phyloP scores from a whole-genome alignment of 164 flowering plant species.

The Magnolia changhungtana region DNA sequence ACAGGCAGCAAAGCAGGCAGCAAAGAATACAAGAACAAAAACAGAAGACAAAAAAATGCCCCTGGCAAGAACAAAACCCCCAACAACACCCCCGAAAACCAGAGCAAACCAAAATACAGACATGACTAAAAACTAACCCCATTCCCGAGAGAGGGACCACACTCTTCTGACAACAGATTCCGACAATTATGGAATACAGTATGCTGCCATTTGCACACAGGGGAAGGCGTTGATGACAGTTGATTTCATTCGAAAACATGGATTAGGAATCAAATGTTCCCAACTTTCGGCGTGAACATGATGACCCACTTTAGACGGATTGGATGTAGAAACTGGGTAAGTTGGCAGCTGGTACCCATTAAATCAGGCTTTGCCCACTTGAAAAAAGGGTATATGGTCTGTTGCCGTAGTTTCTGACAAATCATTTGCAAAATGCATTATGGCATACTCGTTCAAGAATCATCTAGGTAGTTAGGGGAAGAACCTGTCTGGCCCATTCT shows the following conservation, averaged over 20 bases:
- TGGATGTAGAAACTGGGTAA: too few species aligned
- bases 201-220: neutral
- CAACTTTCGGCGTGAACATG: neutral
- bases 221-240: neutral
- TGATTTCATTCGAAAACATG: neutral
- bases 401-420: neutral
- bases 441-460: too few species aligned
- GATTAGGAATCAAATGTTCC: neutral
- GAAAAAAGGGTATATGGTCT: neutral
- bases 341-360: neutral
- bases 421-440: neutral
- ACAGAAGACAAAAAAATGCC: too few species aligned
- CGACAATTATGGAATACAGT: too few species aligned
- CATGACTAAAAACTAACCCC: too few species aligned
- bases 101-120: too few species aligned
- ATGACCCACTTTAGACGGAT: neutral
- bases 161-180: too few species aligned
- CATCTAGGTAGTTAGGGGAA: constrained; percentile 1
- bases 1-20: too few species aligned
- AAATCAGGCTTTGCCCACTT: neutral
- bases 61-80: too few species aligned
- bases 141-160: too few species aligned
- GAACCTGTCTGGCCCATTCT: constrained; percentile 88
- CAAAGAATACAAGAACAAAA: too few species aligned
- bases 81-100: too few species aligned